Evolutionary conservation across 768 basidiomycete species (phyloP).

Genomic region (Phylloporus sp.): DNA sequence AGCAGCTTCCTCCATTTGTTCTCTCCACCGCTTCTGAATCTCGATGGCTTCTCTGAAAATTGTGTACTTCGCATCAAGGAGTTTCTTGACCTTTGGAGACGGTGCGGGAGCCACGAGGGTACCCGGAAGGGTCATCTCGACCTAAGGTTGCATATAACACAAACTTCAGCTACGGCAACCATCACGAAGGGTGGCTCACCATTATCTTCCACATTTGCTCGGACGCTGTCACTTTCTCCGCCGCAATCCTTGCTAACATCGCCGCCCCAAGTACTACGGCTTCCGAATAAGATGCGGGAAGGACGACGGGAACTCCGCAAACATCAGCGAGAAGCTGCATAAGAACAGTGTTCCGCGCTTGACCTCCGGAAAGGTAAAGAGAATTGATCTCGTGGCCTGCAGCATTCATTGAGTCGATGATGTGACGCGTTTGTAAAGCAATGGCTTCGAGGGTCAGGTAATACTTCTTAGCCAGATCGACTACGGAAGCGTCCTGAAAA

Average conservation of each 20-base stretch:
- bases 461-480: constrained; percentile 86
- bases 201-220: constrained; percentile 86
- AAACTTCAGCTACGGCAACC: background rate
- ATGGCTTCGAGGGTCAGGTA: constrained; percentile 90
- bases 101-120: constrained; percentile 63
- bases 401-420: constrained; percentile 85
- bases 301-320: constrained; percentile 75
- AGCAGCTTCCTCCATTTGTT: constrained; percentile 62
- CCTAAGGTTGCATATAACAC: constrained; percentile 36
- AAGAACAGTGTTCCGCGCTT: constrained; percentile 82
- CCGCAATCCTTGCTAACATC: constrained; percentile 88
- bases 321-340: constrained; percentile 89
- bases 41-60: constrained; percentile 89
- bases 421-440: constrained; percentile 90
- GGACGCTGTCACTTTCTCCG: constrained; percentile 52
- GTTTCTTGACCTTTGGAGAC: constrained; percentile 56
- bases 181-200: constrained; percentile 38
- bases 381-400: constrained; percentile 77
- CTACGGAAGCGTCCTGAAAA: constrained; percentile 58
- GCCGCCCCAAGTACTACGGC: constrained; percentile 92
- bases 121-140: constrained; percentile 89
- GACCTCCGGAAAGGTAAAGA: constrained; percentile 91
- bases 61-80: constrained; percentile 88
- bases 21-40: constrained; percentile 83
- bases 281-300: constrained; percentile 69